Percentiles rank a stretch among this genome's conserved stretches.
phyloP scores from a whole-genome alignment of 176 grass and related monocot genomes.

The Bolboschoenus planiculmis region DNA sequence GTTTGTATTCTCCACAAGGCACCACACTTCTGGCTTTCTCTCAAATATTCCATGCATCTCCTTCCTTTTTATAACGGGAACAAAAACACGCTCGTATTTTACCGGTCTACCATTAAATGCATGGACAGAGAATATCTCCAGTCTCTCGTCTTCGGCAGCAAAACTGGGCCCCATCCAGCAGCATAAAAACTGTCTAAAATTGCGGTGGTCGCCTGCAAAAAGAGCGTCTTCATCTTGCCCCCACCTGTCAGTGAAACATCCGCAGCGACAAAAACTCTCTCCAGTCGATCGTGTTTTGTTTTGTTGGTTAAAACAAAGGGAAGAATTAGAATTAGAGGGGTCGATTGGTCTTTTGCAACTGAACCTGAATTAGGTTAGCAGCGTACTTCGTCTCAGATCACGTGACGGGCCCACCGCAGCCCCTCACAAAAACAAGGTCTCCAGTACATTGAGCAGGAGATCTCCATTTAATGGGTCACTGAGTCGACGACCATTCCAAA shows the following conservation, averaged over 20 bases:
- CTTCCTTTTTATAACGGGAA: background rate
- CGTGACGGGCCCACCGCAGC: background rate
- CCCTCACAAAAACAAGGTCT: background rate
- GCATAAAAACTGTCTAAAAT: background rate
- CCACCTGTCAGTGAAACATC: background rate
- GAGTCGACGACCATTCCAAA: background rate
- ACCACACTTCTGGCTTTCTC: background rate
- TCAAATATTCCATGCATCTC: slow-evolving; percentile 3
- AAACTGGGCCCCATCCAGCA: background rate
- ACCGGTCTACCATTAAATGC: slow-evolving; percentile 1
- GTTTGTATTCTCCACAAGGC: background rate
- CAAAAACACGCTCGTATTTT: background rate
- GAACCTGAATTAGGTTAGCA: background rate
- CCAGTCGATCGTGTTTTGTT: background rate
- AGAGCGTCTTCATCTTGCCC: background rate
- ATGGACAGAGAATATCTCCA: background rate
- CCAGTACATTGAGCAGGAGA: background rate
- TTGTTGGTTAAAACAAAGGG: background rate
- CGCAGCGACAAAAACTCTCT: background rate
- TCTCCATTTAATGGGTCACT: background rate
- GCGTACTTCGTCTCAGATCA: background rate
- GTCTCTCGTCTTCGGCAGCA: too few relatives aligned
- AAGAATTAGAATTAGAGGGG: background rate
- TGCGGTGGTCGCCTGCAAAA: background rate
- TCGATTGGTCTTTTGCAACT: background rate